phyloP scores from a whole-genome alignment of 129 eudicot species.

The Ambrosia trifida region DNA sequence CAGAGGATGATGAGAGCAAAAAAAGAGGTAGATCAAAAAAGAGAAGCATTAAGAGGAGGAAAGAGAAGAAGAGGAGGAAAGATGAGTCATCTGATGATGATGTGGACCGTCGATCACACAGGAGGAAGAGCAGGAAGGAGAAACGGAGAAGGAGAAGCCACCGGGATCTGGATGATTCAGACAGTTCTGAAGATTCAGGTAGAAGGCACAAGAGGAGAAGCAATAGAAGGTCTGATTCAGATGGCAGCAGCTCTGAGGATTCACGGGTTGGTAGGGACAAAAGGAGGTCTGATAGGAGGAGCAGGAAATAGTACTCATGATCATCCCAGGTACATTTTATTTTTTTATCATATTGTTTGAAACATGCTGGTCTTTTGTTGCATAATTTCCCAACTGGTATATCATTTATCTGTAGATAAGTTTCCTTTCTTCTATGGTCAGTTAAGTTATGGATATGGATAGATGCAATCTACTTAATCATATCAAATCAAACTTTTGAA shows the following conservation, averaged over 20 bases:
- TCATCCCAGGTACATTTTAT: not conserved
- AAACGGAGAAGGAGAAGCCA: conserved; percentile 76
- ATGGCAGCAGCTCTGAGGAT: conserved; percentile 60
- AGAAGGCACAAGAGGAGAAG: conserved; percentile 48
- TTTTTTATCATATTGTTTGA: not conserved
- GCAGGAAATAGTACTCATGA: conserved; percentile 38
- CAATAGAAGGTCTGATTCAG: conserved; percentile 47
- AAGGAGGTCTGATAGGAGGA: conserved; percentile 59
- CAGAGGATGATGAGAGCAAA: conserved; percentile 46
- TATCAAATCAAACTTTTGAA: not conserved
- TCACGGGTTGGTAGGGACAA: conserved; percentile 68
- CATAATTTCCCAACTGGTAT: conserved; percentile 1
- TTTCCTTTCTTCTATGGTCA: not conserved
- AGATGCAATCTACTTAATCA: not conserved
- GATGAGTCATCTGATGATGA: conserved; percentile 82
- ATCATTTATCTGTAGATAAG: not conserved
- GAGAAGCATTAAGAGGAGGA: conserved; percentile 54
- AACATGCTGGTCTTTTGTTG: not conserved
- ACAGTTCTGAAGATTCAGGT: conserved; percentile 42
- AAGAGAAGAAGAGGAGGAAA: conserved; percentile 55
- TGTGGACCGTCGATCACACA: conserved; percentile 38
- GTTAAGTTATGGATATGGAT: not conserved
- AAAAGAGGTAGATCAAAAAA: conserved; percentile 68
- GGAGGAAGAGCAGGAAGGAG: conserved; percentile 76
- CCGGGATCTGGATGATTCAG: conserved; percentile 53